A percentile compares a stretch with the other conserved stretches of the same genome.
These are phyloP conservation scores for Chlorella vulgaris DNA, from an alignment of 139 green algal species.

Conservation along the genomic window DNA sequence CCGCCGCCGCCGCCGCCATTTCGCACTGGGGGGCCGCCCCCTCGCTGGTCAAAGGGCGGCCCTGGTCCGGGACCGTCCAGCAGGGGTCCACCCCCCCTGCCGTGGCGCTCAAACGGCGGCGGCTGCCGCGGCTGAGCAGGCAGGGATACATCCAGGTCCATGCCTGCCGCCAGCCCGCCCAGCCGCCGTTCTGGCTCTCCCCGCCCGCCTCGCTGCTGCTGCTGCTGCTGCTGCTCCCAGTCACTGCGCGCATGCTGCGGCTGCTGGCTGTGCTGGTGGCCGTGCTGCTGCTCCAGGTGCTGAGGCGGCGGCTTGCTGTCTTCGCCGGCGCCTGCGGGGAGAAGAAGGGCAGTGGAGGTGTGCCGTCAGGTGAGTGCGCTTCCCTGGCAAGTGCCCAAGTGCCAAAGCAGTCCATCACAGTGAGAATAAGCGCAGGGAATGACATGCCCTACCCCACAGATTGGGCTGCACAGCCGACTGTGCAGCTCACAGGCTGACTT, in stretches of 20 bases:
- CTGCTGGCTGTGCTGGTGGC: not conserved
- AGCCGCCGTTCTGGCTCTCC: not conserved
- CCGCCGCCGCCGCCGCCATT: not conserved
- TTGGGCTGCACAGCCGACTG: no score
- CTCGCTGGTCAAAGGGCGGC: not conserved
- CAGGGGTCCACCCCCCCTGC: not conserved
- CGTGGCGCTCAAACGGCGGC: not conserved
- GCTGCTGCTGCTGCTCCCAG: conserved; percentile 24
- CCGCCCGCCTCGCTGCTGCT: not conserved
- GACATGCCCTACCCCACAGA: no score
- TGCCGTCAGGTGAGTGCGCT: no score
- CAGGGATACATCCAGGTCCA: conserved; percentile 14
- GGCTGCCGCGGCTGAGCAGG: not conserved
- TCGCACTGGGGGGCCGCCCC: no score
- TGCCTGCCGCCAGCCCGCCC: conserved; percentile 15
- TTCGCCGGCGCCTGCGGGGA: not conserved
- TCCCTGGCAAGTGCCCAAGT: no score
- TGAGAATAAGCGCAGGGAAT: no score
- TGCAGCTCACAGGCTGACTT: no score
- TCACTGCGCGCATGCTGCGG: conserved; percentile 5
- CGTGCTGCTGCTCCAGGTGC: not conserved
- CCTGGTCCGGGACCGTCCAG: not conserved
- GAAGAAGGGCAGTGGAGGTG: not conserved
- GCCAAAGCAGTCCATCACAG: no score
- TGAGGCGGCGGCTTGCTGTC: not conserved